Conservation (phyloP, 2,329 filamentous ascomycete species). For the Cordyceps fumosorosea region DNA sequence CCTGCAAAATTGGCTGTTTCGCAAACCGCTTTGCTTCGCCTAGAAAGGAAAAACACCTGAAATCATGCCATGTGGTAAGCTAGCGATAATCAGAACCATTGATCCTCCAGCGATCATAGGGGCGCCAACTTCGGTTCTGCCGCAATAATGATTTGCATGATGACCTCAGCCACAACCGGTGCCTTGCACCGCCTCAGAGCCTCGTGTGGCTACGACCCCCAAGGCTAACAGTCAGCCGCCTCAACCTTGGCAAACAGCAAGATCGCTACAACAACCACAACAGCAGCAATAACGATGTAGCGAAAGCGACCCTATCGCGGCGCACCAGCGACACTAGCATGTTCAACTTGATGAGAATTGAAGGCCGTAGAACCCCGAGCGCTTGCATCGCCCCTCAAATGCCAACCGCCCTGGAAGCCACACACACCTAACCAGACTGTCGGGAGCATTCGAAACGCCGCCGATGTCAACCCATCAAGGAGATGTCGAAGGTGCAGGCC, state of each 20-base stretch:
- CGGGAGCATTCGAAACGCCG: slow-evolving; percentile 8
- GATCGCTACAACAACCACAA: background rate
- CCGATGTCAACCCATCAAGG: background rate
- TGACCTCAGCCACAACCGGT: background rate
- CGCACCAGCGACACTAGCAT: background rate
- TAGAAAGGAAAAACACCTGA: background rate
- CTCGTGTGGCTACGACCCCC: background rate
- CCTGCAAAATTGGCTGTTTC: no score
- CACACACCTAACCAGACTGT: slow-evolving; percentile 3
- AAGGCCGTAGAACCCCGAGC: background rate
- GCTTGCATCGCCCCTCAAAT: background rate
- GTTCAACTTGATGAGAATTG: no score
- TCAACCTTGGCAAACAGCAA: background rate
- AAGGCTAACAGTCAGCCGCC: background rate
- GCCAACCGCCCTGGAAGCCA: background rate
- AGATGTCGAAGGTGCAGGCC: background rate
- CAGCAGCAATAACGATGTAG: background rate
- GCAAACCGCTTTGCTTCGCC: no score
- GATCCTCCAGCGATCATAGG: background rate
- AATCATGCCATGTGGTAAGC: background rate
- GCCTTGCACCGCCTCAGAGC: slow-evolving; percentile 6
- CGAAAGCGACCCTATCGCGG: no score
- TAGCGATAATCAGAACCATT: background rate
- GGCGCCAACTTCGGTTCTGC: background rate
- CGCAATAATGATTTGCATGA: background rate